phyloP scores from a whole-genome alignment of 768 basidiomycete genomes.

The Lentinula edodes region DNA sequence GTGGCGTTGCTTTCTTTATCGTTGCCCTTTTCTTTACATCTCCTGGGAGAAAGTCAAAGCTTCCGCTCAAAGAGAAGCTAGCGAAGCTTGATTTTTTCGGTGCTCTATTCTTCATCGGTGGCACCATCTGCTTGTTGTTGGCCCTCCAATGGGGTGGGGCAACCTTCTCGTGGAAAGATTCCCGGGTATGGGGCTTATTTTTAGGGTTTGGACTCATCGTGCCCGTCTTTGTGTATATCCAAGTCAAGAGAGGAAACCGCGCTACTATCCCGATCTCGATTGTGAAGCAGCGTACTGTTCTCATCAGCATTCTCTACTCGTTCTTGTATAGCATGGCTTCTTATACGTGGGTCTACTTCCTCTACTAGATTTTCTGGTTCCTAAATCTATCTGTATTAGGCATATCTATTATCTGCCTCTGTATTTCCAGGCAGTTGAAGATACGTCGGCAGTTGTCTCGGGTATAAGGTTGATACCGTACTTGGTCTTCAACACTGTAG shows the following conservation, averaged over 20 bases:
- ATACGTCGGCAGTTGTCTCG: constrained; percentile 9
- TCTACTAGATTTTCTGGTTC: constrained; percentile 22
- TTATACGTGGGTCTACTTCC: constrained; percentile 6
- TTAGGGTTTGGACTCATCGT: constrained; percentile 7
- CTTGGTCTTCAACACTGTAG: constrained; percentile 24
- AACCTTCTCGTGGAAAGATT: constrained; percentile 30
- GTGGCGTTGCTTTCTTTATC: constrained; percentile 12
- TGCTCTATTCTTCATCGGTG: constrained; percentile 5
- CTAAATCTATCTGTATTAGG: constrained; percentile 12
- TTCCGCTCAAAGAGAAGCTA: constrained; percentile 2
- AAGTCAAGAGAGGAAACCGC: constrained; percentile 3
- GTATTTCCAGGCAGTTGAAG: constrained; percentile 12
- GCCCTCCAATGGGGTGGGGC: constrained; percentile 42
- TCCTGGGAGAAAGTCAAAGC: background rate
- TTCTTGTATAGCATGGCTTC: constrained; percentile 10
- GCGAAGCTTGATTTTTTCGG: constrained; percentile 6
- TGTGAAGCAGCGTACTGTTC: constrained; percentile 9
- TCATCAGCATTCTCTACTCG: constrained; percentile 5
- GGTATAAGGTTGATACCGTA: constrained; percentile 17
- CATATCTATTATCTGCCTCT: constrained; percentile 17
- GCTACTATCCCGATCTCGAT: constrained; percentile 10
- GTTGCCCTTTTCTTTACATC: constrained; percentile 9
- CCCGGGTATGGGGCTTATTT: constrained; percentile 11
- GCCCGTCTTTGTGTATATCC: background rate
- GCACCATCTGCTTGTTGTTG: constrained; percentile 29